Evolutionary conservation across 2,329 filamentous ascomycete species (phyloP).

Genomic region (Paecilomyces fulvus): DNA sequence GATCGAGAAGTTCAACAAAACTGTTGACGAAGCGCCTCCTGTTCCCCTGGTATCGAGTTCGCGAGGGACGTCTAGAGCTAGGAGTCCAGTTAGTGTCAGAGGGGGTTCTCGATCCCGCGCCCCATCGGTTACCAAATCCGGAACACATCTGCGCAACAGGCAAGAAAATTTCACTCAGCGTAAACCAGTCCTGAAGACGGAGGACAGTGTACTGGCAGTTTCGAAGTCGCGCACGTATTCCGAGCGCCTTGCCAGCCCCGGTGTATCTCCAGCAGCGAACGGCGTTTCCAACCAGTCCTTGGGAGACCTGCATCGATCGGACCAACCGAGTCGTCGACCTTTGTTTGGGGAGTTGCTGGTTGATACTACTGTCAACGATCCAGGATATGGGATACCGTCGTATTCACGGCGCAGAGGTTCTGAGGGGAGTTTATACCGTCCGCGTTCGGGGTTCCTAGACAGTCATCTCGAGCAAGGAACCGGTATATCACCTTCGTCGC

Average conservation of each 20-base stretch:
- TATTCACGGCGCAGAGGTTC: constrained; percentile 55
- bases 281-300: constrained; percentile 2
- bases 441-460: constrained; percentile 36
- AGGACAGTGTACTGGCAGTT: constrained; percentile 3
- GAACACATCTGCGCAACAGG: background rate
- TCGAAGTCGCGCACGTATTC: background rate
- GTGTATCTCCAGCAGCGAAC: background rate
- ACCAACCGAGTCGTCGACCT: constrained; percentile 42
- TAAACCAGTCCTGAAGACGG: constrained; percentile 7
- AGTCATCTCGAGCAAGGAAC: constrained; percentile 25
- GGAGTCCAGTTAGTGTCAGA: constrained; percentile 24
- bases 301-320: constrained; percentile 9
- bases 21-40: constrained; percentile 38
- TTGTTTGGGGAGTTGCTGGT: constrained; percentile 68
- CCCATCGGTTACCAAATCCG: constrained; percentile 15
- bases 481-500: constrained; percentile 53
- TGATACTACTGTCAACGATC: constrained; percentile 43
- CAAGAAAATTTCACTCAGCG: constrained; percentile 10
- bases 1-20: constrained; percentile 69
- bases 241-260: background rate
- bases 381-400: constrained; percentile 51
- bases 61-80: constrained; percentile 25
- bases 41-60: constrained; percentile 28
- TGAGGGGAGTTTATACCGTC: constrained; percentile 58
- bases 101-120: constrained; percentile 19